Evolutionary conservation across 495 filamentous ascomycete genomes (phyloP).

Genomic region (Friedmanniomyces endolithicus): DNA sequence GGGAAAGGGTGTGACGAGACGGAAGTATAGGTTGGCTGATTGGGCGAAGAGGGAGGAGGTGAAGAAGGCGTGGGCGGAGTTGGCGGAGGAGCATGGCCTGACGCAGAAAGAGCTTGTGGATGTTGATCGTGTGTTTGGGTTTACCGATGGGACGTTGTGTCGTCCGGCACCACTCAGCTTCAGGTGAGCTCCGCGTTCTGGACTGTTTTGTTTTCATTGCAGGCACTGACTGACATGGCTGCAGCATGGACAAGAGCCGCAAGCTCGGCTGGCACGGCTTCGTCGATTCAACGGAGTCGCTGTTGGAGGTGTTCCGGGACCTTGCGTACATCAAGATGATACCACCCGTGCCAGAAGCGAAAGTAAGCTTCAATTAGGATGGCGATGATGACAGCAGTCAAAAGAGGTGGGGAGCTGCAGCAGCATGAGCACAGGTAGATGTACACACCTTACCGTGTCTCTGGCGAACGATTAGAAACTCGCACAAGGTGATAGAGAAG

Average conservation of each 20-base stretch:
- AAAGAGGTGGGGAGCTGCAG: too few species aligned
- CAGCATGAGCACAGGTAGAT: neutral
- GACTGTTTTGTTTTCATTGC: too few species aligned
- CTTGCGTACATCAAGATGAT: conserved; percentile 29
- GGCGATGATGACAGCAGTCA: neutral
- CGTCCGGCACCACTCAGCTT: conserved; percentile 17
- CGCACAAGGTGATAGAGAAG: too few species aligned
- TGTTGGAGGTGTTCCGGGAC: conserved; percentile 29
- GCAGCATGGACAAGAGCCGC: conserved; percentile 31
- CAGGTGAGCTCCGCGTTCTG: conserved; percentile 10
- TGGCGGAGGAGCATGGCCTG: conserved; percentile 23
- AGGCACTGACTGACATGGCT: neutral
- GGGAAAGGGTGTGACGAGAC: conserved; percentile 21
- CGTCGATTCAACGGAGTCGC: conserved; percentile 31
- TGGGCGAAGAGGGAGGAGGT: conserved; percentile 39
- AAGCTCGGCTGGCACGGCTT: conserved; percentile 34
- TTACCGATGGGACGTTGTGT: conserved; percentile 24
- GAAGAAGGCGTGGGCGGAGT: conserved; percentile 33
- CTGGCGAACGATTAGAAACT: too few species aligned
- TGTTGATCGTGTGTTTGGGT: conserved; percentile 27
- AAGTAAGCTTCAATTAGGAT: conserved; percentile 16
- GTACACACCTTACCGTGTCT: too few species aligned
- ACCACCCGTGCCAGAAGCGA: conserved; percentile 22
- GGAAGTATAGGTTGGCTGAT: conserved; percentile 31
- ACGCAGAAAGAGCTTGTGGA: conserved; percentile 26